These are phyloP conservation scores for Gnaphalium uliginosum DNA, from an alignment of 129 eudicot species.

Conservation along the genomic window DNA sequence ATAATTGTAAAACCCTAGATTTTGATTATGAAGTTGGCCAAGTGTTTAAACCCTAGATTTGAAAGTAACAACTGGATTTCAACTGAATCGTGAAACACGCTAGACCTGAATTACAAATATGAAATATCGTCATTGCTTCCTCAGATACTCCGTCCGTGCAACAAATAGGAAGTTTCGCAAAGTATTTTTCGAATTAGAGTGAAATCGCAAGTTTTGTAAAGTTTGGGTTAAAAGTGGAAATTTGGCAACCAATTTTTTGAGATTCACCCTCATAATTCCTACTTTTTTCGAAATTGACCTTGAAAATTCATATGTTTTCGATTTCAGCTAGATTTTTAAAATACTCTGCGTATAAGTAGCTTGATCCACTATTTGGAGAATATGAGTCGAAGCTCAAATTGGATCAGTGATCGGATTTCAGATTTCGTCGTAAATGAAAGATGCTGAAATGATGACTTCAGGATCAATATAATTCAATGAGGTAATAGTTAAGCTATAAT, in stretches of 20 bases:
- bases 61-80: background rate
- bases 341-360: no score
- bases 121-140: background rate
- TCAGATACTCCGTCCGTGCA: background rate
- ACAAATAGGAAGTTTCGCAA: background rate
- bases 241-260: background rate
- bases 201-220: background rate
- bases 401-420: no score
- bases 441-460: no score
- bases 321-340: no score
- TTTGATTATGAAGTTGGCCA: no score
- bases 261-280: background rate
- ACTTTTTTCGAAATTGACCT: no score
- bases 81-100: background rate
- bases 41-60: background rate
- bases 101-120: background rate
- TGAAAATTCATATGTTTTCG: no score
- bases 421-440: no score
- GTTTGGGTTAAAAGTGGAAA: background rate
- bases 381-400: no score
- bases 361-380: no score
- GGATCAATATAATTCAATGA: no score
- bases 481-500: no score
- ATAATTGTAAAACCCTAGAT: background rate
- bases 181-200: background rate